phyloP scores from a whole-genome alignment of 108 stramenopile genomes.

The Cyclotella sp. region DNA sequence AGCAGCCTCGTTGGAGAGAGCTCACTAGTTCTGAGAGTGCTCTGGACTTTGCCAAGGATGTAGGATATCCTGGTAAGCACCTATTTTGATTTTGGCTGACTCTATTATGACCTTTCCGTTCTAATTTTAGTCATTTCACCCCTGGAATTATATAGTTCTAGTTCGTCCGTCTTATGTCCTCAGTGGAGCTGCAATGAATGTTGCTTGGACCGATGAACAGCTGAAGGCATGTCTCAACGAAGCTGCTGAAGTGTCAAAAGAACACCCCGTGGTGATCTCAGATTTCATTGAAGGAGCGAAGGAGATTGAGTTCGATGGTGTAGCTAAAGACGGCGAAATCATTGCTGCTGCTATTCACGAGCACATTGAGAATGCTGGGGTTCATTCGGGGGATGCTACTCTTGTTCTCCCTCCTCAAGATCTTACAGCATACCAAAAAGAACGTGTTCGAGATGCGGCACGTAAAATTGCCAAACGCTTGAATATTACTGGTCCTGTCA shows the following conservation, averaged over 20 bases:
- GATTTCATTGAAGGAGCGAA: conserved; percentile 95
- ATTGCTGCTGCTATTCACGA: conserved; percentile 96
- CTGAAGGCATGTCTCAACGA: conserved; percentile 86
- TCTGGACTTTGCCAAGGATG: conserved; percentile 88
- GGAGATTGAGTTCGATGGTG: conserved; percentile 98
- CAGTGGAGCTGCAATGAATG: conserved; percentile 98
- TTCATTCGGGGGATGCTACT: conserved; percentile 97
- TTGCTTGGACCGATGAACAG: conserved; percentile 93
- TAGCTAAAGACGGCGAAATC: conserved; percentile 94
- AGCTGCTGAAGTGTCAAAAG: conserved; percentile 95
- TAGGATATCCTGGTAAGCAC: conserved; percentile 78
- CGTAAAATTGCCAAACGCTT: conserved; percentile 91
- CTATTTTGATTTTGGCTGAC: conserved; percentile 14
- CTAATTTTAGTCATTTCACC: not conserved
- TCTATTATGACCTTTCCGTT: not conserved
- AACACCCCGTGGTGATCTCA: conserved; percentile 97
- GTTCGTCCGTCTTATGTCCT: conserved; percentile 98
- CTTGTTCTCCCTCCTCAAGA: conserved; percentile 92
- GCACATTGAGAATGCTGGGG: conserved; percentile 99
- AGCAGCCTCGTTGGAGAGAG: conserved; percentile 96
- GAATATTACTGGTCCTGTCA: conserved; percentile 98
- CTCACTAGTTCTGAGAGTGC: conserved; percentile 88
- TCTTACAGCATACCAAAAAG: conserved; percentile 81
- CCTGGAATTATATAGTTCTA: conserved; percentile 63
- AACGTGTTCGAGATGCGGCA: conserved; percentile 89